Percentiles rank a stretch among this genome's conserved stretches.
Conservation (phyloP, 805 yeast genomes). For the Lipomyces oligophaga region DNA sequence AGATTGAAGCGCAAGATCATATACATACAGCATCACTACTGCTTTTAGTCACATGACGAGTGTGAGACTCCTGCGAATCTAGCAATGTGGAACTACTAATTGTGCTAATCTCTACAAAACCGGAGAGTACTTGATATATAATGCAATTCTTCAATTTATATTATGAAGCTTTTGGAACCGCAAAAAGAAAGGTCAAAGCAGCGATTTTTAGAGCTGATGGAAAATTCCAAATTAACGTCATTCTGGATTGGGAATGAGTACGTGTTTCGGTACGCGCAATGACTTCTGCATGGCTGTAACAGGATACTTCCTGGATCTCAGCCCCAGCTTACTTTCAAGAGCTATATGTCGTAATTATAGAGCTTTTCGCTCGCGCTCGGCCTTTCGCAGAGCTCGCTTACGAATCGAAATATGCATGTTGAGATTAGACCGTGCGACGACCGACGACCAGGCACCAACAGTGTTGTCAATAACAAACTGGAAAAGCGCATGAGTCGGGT, state of each 20-base stretch:
- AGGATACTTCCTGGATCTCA: no score
- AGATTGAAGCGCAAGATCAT: no score
- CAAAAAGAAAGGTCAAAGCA: neutral
- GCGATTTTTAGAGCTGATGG: no score
- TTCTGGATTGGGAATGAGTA: no score
- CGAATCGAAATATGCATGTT: constrained; percentile 79
- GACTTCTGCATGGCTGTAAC: no score
- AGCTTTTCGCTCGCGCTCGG: constrained; percentile 40
- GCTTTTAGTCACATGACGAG: no score
- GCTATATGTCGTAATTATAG: neutral
- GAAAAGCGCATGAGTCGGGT: constrained; percentile 80
- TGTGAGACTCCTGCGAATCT: no score
- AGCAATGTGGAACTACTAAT: no score
- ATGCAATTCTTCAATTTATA: neutral
- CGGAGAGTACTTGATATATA: neutral
- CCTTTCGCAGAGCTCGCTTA: constrained; percentile 74
- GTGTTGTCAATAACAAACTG: constrained; percentile 55
- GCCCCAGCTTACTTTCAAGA: neutral
- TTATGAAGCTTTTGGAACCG: neutral
- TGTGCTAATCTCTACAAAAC: no score
- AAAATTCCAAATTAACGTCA: no score
- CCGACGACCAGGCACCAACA: constrained; percentile 73
- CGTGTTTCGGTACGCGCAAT: no score
- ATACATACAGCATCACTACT: no score
- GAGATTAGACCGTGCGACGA: constrained; percentile 66